phyloP scores from a whole-genome alignment of 2,329 filamentous ascomycete species.

The Colletotrichum lindemuthianum region DNA sequence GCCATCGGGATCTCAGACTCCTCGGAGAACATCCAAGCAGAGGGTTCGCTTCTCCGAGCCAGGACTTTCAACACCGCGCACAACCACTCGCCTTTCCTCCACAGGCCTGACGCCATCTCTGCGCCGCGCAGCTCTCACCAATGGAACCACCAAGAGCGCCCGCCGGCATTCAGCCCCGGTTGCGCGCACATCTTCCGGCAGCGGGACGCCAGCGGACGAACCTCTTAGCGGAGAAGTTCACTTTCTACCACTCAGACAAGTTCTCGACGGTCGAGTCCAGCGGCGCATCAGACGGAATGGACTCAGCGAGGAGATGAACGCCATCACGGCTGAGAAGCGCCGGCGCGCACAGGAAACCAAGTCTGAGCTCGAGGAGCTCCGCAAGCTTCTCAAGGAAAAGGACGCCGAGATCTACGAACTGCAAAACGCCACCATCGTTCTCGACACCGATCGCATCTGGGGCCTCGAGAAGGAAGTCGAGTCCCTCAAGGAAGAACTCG shows the following conservation, averaged over 20 bases:
- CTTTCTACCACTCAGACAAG: constrained; percentile 63
- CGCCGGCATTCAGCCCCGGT: constrained; percentile 58
- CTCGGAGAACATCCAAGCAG: constrained; percentile 48
- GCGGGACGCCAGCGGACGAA: constrained; percentile 36
- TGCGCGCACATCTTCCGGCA: constrained; percentile 37
- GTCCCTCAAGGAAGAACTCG: constrained; percentile 47
- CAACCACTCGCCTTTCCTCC: constrained; percentile 39
- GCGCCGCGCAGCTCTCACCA: constrained; percentile 58
- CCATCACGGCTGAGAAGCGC: constrained; percentile 58
- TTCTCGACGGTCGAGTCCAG: constrained; percentile 66
- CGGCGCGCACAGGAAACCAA: constrained; percentile 50
- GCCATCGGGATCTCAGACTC: constrained; percentile 36
- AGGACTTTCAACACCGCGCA: constrained; percentile 46
- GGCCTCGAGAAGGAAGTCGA: constrained; percentile 53
- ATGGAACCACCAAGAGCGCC: constrained; percentile 45
- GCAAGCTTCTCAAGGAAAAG: constrained; percentile 57
- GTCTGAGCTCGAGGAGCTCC: constrained; percentile 61
- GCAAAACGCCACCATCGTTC: constrained; percentile 58
- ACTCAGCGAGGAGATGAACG: constrained; percentile 68
- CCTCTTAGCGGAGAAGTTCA: constrained; percentile 50
- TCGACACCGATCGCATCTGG: constrained; percentile 59
- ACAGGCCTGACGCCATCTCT: constrained; percentile 70
- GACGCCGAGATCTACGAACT: constrained; percentile 65
- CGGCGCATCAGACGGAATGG: constrained; percentile 66
- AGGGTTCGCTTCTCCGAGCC: constrained; percentile 70